phyloP scores from a whole-genome alignment of 805 yeast species.

The Yamadazyma nakazawae region DNA sequence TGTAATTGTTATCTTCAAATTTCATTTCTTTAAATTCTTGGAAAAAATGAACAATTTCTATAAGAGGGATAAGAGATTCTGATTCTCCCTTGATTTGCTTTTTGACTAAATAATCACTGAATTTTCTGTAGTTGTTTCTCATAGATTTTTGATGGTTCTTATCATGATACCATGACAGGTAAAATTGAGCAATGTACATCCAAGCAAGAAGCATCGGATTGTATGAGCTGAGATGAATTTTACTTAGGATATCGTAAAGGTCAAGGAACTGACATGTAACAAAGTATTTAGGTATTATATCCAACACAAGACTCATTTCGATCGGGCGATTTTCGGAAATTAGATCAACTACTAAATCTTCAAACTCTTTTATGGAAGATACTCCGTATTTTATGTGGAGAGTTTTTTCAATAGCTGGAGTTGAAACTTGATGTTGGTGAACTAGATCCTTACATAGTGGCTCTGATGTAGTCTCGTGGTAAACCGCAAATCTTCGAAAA shows the following conservation, averaged over 20 bases:
- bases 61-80: constrained; percentile 1
- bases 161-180: constrained; percentile 11
- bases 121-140: constrained; percentile 4
- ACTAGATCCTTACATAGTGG: neutral
- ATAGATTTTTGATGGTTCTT: constrained; percentile 4
- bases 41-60: constrained; percentile 9
- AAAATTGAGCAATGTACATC: constrained; percentile 9
- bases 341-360: constrained; percentile 13
- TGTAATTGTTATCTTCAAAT: neutral
- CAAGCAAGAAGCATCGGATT: constrained; percentile 6
- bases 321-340: constrained; percentile 1
- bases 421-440: neutral
- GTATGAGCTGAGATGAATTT: constrained; percentile 4
- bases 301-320: neutral
- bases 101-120: neutral
- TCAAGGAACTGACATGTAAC: constrained; percentile 9
- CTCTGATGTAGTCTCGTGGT: neutral
- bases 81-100: neutral
- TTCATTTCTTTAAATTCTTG: neutral
- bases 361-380: neutral
- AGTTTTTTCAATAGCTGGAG: neutral
- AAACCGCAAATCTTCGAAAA: neutral
- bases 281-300: constrained; percentile 15
- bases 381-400: neutral
- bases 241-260: constrained; percentile 6